Evolutionary conservation across 2,329 filamentous ascomycete genomes (phyloP), one percentile per base, ranked within the genome.

Genomic region (Penicillium freii): DNA sequence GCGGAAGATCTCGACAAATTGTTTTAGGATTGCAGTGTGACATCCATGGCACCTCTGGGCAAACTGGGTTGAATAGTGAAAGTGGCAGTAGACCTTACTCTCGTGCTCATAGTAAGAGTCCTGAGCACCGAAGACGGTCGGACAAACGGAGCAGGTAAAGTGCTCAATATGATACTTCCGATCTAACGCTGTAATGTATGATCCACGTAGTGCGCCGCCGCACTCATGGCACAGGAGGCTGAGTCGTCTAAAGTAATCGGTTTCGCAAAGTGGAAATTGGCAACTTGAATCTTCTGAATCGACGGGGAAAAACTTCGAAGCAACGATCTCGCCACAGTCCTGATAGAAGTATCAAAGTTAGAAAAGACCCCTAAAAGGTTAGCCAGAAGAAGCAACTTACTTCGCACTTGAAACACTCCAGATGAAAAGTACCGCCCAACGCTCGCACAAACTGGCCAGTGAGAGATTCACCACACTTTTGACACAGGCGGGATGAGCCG

Each of bases 81-180:
- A 99, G 74, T 99, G 94, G 75, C 94, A 99, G 75, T 96, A 99
- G 27, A 99, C 94, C 68, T 91, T 89, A 63, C 91, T 89, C 69
- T 97, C 92, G 71, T 99, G 94, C 75, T 99, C 94, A 76, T 99
- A 99, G 75, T 99, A 99, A 73, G 92, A 97, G 79, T 99, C 94
- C 70, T 96, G 91, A 7, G 94, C 94, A 51, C 94, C 94, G 72
- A 99, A 99, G n/a, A 97, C 89, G 1, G 94, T 97, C 5, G 92
- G 90, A 72, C 94, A 99, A 33, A 97, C 87, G 11, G 92, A 97
- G 77, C 94, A 99, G 38, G 94, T 99, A 71, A 99, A 99, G 77
- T 99, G 94, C 74, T 97, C 93, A 65, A 99, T 96, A 76, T 97
- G 94, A 75, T 99, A 99, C 79, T 99, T 99, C 69, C 91, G 90